Evolutionary conservation across 1,284 basidiomycete genomes (phyloP).

Genomic region (Sanghuangporus sanghuang): DNA sequence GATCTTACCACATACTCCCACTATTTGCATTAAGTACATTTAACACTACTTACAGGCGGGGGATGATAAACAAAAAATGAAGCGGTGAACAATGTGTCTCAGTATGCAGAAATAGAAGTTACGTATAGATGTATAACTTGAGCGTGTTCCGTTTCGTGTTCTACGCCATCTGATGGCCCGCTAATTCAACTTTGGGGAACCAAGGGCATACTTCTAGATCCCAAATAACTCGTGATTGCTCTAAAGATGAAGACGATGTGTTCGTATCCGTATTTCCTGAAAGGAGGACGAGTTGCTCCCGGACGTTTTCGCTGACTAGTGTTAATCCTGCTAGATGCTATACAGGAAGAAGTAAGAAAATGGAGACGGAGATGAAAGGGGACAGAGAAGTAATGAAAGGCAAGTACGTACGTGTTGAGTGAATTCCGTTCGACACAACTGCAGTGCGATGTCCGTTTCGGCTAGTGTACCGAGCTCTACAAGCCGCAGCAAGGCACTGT

Average conservation of each 20-base stretch:
- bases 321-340: constrained; percentile 8
- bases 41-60: too few species aligned
- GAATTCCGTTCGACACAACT: constrained; percentile 11
- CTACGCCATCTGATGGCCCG: neutral
- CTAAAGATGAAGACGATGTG: neutral
- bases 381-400: neutral
- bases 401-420: constrained; percentile 4
- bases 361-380: neutral
- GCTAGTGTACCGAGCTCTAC: neutral
- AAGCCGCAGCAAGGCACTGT: neutral
- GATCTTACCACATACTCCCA: neutral
- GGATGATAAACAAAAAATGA: too few species aligned
- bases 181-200: constrained; percentile 2
- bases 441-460: constrained; percentile 4
- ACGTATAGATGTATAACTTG: too few species aligned
- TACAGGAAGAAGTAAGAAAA: neutral
- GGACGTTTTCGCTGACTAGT: neutral
- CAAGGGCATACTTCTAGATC: constrained; percentile 8
- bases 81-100: too few species aligned
- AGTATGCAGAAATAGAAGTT: too few species aligned
- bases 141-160: neutral
- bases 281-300: neutral
- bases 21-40: neutral
- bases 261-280: neutral
- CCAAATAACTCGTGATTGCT: neutral